Evolutionary conservation across 1,284 basidiomycete species (phyloP).

Genomic region (Hemileia vastatrix): DNA sequence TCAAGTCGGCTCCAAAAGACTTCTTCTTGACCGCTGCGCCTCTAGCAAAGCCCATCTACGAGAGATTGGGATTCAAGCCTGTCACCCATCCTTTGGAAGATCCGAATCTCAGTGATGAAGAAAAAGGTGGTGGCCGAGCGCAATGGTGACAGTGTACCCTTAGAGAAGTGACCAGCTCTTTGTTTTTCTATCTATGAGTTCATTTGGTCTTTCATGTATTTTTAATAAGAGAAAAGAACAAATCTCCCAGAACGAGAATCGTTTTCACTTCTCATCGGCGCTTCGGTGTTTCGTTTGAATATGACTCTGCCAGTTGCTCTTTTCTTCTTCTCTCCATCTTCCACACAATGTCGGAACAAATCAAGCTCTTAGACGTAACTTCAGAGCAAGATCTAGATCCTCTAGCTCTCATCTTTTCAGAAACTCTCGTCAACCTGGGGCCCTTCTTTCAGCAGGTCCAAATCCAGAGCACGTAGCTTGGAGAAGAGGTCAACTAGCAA

Average conservation of each 20-base stretch:
- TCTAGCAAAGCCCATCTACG: background rate
- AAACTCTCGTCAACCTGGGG: background rate
- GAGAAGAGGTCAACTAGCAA: background rate
- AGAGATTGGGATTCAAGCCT: background rate
- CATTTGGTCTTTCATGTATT: too few species aligned
- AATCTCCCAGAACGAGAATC: too few species aligned
- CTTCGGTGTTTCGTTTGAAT: too few species aligned
- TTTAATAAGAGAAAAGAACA: too few species aligned
- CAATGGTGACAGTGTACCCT: background rate
- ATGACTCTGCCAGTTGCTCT: too few species aligned
- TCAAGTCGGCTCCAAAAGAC: background rate
- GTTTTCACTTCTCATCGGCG: too few species aligned
- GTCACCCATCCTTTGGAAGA: background rate
- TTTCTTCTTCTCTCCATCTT: too few species aligned
- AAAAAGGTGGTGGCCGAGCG: background rate
- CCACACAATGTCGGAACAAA: too few species aligned
- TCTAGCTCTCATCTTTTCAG: background rate
- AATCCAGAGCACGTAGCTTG: background rate
- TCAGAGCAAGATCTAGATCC: background rate
- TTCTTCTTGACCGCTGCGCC: background rate
- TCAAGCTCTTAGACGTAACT: too few species aligned
- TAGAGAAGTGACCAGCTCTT: too few species aligned
- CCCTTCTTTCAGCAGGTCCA: background rate
- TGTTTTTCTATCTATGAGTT: too few species aligned
- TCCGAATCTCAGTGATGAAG: background rate